Base-by-base conservation (phyloP, 2,329 filamentous ascomycete species). In the Metarhizium album region DNA sequence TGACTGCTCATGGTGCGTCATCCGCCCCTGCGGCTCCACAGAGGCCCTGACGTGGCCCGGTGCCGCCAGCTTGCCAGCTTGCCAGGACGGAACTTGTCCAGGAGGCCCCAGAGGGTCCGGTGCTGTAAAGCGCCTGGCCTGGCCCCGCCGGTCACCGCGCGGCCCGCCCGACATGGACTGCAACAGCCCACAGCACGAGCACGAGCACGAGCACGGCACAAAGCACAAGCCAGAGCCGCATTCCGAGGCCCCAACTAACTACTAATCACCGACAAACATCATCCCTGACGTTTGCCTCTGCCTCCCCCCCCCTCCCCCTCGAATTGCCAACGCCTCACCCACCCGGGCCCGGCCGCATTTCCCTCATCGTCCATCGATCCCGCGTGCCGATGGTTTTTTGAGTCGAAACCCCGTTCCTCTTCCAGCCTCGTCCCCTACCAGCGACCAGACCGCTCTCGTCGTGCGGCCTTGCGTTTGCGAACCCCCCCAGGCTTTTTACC, bases 401-500 rank as follows among this genome's bases (percentile, higher is more conserved):
- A 43, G 14, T 13, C 22, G 16, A 27, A 24, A 13, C 8, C 37
- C 11, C n/a, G n/a, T n/a, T 6, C n/a, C 37, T 18, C 37, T 22
- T 22, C 11, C 1, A 20, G 37, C 18, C 18, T 40, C n/a, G 37
- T n/a, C 3, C 8, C 20, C 8, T 40, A 18, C n/a, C 18, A 24
- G 20, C n/a, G 24, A 27, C 18, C 40, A 43, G 40, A 9, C 40
- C 40, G 22, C 40, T 14, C n/a, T 16, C 18, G n/a, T 14, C 18
- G 38, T 22, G 38, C 38, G 38, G 38, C 38, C 22, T 42, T 42
- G 38, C 38, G n/a, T 20, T 18, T 42, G 18, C 38, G 2, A 3
- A 22, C 40, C 16, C 46, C 22, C 42, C 42, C 48, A 38, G n/a
- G n/a, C 48, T n/a, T 47, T 53, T 49, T 60, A 53, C 56, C 54